These are phyloP conservation scores for Zopfochytrium polystomum DNA, from an alignment of 371 early-diverging fungal species.

Conservation along the genomic window DNA sequence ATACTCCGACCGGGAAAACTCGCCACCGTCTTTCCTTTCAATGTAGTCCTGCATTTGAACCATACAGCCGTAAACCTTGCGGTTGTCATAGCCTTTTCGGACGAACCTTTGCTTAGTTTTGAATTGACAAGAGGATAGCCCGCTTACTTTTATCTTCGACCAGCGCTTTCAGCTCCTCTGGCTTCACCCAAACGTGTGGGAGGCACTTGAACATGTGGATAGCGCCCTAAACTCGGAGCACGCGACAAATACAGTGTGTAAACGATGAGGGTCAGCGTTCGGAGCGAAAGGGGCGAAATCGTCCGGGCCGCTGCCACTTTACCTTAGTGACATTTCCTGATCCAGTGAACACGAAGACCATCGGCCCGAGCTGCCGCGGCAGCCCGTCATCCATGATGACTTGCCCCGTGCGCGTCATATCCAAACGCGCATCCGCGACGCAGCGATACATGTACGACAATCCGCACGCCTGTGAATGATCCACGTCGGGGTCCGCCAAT, in stretches of 20 bases:
- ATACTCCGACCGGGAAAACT: slow-evolving; percentile 67
- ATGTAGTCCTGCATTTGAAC: slow-evolving; percentile 78
- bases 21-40: slow-evolving; percentile 63
- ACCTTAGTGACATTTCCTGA: slow-evolving; percentile 89
- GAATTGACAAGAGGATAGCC: not conserved
- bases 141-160: slow-evolving; percentile 61
- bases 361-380: slow-evolving; percentile 82
- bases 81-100: slow-evolving; percentile 49
- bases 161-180: slow-evolving; percentile 73
- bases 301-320: too few relatives aligned
- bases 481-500: not conserved
- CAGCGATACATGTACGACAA: slow-evolving; percentile 83
- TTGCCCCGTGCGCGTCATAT: slow-evolving; percentile 73
- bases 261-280: too few relatives aligned
- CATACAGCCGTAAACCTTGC: slow-evolving; percentile 76
- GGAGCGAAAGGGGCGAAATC: too few relatives aligned
- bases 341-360: slow-evolving; percentile 91
- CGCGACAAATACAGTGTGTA: too few relatives aligned
- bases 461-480: slow-evolving; percentile 18
- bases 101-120: not conserved
- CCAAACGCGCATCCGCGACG: slow-evolving; percentile 71
- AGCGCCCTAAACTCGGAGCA: slow-evolving; percentile 85
- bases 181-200: slow-evolving; percentile 87
- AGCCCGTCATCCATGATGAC: slow-evolving; percentile 81
- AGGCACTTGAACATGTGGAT: slow-evolving; percentile 83